These are phyloP conservation scores for Monosporascus cannonballus DNA, from an alignment of 2,329 filamentous ascomycete genomes.

Conservation along the genomic window DNA sequence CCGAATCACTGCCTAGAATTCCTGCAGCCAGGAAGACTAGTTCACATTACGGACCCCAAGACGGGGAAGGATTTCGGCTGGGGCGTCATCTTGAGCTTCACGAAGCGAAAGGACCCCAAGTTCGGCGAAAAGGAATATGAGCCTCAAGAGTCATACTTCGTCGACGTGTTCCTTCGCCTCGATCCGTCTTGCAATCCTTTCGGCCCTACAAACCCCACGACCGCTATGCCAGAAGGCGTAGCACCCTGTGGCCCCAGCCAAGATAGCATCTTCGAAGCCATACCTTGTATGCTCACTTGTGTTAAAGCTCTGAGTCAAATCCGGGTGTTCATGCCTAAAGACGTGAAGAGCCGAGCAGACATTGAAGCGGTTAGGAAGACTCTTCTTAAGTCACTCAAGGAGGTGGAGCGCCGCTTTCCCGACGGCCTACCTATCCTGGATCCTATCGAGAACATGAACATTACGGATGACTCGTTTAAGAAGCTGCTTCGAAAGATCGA, in stretches of 20 bases:
- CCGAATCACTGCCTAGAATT: constrained; percentile 81
- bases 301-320: constrained; percentile 81
- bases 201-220: constrained; percentile 27
- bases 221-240: constrained; percentile 58
- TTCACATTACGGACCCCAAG: constrained; percentile 72
- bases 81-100: constrained; percentile 79
- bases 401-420: constrained; percentile 82
- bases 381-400: constrained; percentile 62
- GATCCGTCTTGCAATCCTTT: constrained; percentile 45
- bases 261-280: constrained; percentile 68
- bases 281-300: constrained; percentile 81
- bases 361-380: constrained; percentile 61
- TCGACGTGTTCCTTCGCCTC: constrained; percentile 72
- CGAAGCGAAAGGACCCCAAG: constrained; percentile 58
- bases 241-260: constrained; percentile 56
- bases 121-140: constrained; percentile 61
- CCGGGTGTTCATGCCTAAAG: constrained; percentile 74
- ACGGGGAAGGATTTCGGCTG: constrained; percentile 80
- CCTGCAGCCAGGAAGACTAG: constrained; percentile 78
- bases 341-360: constrained; percentile 62
- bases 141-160: constrained; percentile 71
- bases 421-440: constrained; percentile 87
- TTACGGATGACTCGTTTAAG: constrained; percentile 89
- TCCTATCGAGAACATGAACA: constrained; percentile 93
- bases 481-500: constrained; percentile 93